Conservation (phyloP, 768 basidiomycete genomes). For the Trametes cubensis region DNA sequence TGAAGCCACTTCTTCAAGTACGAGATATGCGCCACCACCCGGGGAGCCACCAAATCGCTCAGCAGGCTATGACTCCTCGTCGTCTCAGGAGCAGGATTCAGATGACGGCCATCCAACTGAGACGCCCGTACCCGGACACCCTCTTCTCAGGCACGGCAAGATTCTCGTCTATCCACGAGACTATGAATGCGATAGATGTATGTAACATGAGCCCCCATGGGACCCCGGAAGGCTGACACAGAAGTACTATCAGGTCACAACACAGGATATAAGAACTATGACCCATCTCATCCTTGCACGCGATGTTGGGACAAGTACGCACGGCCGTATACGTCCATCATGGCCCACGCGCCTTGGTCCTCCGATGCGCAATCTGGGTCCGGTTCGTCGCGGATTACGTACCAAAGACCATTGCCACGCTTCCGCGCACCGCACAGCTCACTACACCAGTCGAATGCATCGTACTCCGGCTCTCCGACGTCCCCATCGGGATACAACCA, state of each 20-base stretch:
- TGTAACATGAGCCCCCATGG: conserved; percentile 23
- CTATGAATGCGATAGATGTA: conserved; percentile 70
- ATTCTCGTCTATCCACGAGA: conserved; percentile 72
- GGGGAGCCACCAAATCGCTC: conserved; percentile 19
- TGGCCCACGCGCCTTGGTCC: conserved; percentile 54
- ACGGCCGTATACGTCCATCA: conserved; percentile 60
- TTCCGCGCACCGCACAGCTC: conserved; percentile 25
- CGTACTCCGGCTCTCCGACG: conserved; percentile 5
- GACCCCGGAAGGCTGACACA: neutral
- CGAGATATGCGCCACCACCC: conserved; percentile 38
- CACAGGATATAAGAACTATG: conserved; percentile 70
- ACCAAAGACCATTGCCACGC: conserved; percentile 29
- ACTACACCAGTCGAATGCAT: conserved; percentile 14
- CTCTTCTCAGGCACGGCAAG: conserved; percentile 61
- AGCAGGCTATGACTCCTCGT: neutral
- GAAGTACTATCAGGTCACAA: conserved; percentile 58
- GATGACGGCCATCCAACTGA: conserved; percentile 68
- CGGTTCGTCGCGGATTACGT: conserved; percentile 6
- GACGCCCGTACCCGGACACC: conserved; percentile 65
- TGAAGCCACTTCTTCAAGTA: conserved; percentile 18
- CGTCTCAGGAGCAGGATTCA: conserved; percentile 23
- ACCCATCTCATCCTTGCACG: conserved; percentile 68
- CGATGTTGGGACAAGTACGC: conserved; percentile 77
- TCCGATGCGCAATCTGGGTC: neutral
- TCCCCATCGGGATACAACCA: neutral